Conservation (phyloP, 31 red algal species). For the Asparagopsis taxiformis region DNA sequence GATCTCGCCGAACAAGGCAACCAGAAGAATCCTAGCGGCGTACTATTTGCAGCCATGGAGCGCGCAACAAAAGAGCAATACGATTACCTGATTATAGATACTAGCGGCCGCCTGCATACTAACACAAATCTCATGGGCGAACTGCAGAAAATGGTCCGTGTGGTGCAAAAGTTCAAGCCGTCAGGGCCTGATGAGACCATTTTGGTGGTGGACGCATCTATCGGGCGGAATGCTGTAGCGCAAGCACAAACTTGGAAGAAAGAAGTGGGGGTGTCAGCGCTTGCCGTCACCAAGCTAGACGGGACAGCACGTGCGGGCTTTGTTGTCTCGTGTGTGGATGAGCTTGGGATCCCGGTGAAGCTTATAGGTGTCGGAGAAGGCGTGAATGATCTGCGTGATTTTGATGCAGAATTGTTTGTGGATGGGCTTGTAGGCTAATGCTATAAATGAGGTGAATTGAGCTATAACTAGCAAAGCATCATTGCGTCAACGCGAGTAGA, state of each 20-base stretch:
- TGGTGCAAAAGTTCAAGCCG: slow-evolving; percentile 63
- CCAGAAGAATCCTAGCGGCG: slow-evolving; percentile 67
- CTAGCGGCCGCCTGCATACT: slow-evolving; percentile 90
- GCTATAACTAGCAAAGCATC: neutral
- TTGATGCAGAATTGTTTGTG: slow-evolving; percentile 89
- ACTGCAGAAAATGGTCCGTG: slow-evolving; percentile 88
- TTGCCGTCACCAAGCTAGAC: slow-evolving; percentile 97
- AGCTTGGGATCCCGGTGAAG: slow-evolving; percentile 95
- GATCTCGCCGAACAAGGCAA: slow-evolving; percentile 58
- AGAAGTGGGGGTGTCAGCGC: slow-evolving; percentile 67
- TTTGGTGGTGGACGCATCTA: slow-evolving; percentile 91
- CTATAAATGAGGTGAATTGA: neutral
- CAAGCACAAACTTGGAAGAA: slow-evolving; percentile 80
- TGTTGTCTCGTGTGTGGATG: slow-evolving; percentile 88
- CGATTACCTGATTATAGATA: slow-evolving; percentile 94
- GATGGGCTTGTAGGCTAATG: slow-evolving; percentile 80
- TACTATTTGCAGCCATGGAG: slow-evolving; percentile 79
- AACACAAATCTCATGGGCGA: slow-evolving; percentile 94
- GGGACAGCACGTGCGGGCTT: slow-evolving; percentile 96
- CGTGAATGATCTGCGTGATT: slow-evolving; percentile 92
- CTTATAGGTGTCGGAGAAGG: slow-evolving; percentile 92
- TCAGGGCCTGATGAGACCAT: slow-evolving; percentile 81
- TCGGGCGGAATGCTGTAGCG: slow-evolving; percentile 90
- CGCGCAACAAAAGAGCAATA: slow-evolving; percentile 54
- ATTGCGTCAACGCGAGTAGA: neutral